Evolutionary conservation across 805 yeast genomes (phyloP), one percentile per base, ranked within the genome.

Genomic region (Ascoidea rubescens): DNA sequence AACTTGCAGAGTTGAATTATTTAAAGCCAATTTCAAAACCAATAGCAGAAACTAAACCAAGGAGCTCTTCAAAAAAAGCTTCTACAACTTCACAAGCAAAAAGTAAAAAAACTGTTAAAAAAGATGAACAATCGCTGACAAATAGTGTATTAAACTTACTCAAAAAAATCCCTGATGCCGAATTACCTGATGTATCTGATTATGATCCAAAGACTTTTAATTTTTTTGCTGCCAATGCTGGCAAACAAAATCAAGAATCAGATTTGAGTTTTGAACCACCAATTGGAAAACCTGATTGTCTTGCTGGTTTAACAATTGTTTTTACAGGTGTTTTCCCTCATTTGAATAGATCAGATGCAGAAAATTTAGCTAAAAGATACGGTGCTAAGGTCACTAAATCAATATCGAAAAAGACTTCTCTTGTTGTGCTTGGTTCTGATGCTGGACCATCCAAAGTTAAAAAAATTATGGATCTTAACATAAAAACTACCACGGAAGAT

Each of bases 371-470:
- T 5, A 82, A 87, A 59, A 74, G 77, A 56, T 88, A 91, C 61
- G 99, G 99, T 14, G 99, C 96, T 4, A 82, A 82, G 59, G 95
- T 91, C 16, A 87, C 95, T 4, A 80, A 87, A 59, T 78, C 96
- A 0, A 83, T 91, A 31, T 85, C 93, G 52, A 79, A 87, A 8
- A 87, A 84, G 60, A 93, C 99, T 0, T 78, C 88, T 30, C 72
- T 89, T 48, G 96, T 91, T 1, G 97, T 93, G 1, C 72, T 93
- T 33, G 99, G 99, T 5, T 88, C 77, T 51, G 97, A 93, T 58
- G 98, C 99, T 2, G 99, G 99, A 0, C 97, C 98, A 2, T 80
- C 88, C n/a, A 93, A 93, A 66, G 79, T 93, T 47, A 78, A 79
- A 59, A 87, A 82, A 61, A 91, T 95, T 57, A 82, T 79, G 59